These are phyloP conservation scores for Fusarium lateritium DNA, from an alignment of 2,329 filamentous ascomycete species.

Conservation along the genomic window DNA sequence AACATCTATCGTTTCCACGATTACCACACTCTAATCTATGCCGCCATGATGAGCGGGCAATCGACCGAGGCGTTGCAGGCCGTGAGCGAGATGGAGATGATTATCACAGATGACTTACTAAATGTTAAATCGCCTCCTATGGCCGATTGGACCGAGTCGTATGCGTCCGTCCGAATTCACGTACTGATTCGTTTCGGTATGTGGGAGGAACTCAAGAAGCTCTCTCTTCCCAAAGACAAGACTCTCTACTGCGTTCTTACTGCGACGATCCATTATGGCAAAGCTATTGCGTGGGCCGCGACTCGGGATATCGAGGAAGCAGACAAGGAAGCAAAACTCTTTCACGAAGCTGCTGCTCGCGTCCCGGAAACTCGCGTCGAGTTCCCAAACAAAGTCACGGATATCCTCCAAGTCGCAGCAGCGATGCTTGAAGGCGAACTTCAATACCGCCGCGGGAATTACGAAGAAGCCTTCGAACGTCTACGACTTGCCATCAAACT, in stretches of 20 bases:
- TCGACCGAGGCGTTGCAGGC: conserved; percentile 74
- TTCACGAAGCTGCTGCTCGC: background rate
- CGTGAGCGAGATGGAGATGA: conserved; percentile 69
- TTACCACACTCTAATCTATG: conserved; percentile 82
- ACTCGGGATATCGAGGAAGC: conserved; percentile 40
- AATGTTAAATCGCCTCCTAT: conserved; percentile 77
- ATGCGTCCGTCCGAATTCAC: conserved; percentile 77
- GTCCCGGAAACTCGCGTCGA: background rate
- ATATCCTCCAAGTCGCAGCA: background rate
- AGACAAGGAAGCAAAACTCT: background rate
- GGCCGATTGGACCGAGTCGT: conserved; percentile 83
- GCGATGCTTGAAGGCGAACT: background rate
- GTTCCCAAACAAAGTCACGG: background rate
- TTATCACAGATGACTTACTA: conserved; percentile 74
- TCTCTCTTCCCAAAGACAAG: conserved; percentile 70
- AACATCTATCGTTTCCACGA: conserved; percentile 81
- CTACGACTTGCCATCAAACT: background rate
- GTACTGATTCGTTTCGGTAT: conserved; percentile 79
- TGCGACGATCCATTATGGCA: conserved; percentile 78
- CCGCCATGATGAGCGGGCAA: conserved; percentile 82
- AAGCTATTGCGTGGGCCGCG: conserved; percentile 76
- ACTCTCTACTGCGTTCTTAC: conserved; percentile 78
- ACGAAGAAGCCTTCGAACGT: background rate
- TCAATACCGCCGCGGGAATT: background rate
- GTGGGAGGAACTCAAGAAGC: conserved; percentile 76